Conservation (phyloP, 352 stramenopile genomes). For the Phytophthora pseudosyringae region DNA sequence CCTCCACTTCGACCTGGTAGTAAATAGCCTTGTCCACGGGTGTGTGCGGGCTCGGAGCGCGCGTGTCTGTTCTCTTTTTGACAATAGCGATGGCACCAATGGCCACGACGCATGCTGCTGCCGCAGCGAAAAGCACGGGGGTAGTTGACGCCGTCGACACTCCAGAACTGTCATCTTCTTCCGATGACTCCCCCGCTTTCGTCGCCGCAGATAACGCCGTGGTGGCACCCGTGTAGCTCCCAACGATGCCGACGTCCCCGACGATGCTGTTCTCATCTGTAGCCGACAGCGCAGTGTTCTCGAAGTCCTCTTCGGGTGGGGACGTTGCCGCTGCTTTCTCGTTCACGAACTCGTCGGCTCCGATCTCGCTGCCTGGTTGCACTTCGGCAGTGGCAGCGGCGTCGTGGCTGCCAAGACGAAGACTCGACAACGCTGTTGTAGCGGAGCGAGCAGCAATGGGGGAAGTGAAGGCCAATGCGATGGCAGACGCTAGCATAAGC, state of each 20-base stretch:
- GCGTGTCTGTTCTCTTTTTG: conserved; percentile 17
- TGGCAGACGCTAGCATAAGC: conserved; percentile 1
- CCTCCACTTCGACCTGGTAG: conserved; percentile 22
- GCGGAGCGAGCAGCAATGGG: conserved; percentile 8
- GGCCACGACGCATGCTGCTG: conserved; percentile 20
- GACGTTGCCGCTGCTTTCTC: neutral
- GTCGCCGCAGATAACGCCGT: conserved; percentile 11
- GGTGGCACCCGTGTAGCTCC: conserved; percentile 14
- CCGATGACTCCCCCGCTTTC: conserved; percentile 3
- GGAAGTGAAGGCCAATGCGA: conserved; percentile 10
- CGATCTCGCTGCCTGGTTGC: conserved; percentile 10
- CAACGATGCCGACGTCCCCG: conserved; percentile 15
- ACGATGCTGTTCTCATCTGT: conserved; percentile 15
- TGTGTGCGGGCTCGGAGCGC: conserved; percentile 15
- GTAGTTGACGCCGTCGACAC: neutral
- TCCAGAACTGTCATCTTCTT: conserved; percentile 3
- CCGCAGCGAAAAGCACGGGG: conserved; percentile 12
- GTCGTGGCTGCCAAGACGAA: neutral
- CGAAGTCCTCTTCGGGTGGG: conserved; percentile 17
- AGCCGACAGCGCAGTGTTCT: conserved; percentile 25
- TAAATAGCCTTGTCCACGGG: conserved; percentile 30
- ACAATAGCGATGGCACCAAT: conserved; percentile 13
- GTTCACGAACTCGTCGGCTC: conserved; percentile 20
- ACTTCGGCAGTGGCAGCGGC: neutral
- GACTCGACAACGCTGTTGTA: conserved; percentile 2